Percentiles rank a stretch among this genome's conserved stretches.
These are phyloP conservation scores for Cymodocea nodosa DNA, from an alignment of 116 monocot genomes.

Conservation along the genomic window DNA sequence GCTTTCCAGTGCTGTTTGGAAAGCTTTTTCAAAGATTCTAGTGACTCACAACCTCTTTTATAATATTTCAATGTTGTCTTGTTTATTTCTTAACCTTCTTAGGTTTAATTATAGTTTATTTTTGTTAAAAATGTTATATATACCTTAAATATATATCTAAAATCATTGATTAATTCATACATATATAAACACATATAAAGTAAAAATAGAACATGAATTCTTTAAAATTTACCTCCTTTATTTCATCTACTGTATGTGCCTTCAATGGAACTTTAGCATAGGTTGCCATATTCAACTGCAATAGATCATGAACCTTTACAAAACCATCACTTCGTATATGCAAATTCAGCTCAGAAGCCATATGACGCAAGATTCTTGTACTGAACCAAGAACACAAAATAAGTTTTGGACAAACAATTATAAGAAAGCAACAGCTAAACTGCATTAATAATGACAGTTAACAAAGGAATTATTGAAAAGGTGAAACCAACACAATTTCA, in stretches of 20 bases:
- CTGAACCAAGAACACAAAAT: slow-evolving; percentile 15
- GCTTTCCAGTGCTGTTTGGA: too few species aligned
- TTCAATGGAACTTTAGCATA: slow-evolving; percentile 67
- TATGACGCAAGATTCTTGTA: slow-evolving; percentile 72
- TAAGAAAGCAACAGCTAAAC: not conserved
- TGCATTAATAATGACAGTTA: not conserved
- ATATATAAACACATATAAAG: too few species aligned
- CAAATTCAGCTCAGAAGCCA: slow-evolving; percentile 76
- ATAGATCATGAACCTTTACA: slow-evolving; percentile 58
- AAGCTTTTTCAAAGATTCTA: too few species aligned
- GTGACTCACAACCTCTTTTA: too few species aligned
- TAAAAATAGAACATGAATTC: not conserved
- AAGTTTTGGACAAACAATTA: not conserved
- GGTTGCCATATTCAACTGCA: slow-evolving; percentile 50
- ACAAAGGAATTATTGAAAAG: not conserved
- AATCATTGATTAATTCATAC: too few species aligned
- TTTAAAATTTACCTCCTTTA: slow-evolving; percentile 46
- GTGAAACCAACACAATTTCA: too few species aligned
- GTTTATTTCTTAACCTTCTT: too few species aligned
- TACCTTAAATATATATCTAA: too few species aligned
- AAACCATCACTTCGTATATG: slow-evolving; percentile 73
- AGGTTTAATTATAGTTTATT: too few species aligned
- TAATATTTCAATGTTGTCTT: too few species aligned
- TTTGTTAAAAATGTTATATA: too few species aligned
- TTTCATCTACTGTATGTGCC: slow-evolving; percentile 65